These are phyloP conservation scores for Choricystis sp. DNA, from an alignment of 139 green algal species.

Conservation along the genomic window DNA sequence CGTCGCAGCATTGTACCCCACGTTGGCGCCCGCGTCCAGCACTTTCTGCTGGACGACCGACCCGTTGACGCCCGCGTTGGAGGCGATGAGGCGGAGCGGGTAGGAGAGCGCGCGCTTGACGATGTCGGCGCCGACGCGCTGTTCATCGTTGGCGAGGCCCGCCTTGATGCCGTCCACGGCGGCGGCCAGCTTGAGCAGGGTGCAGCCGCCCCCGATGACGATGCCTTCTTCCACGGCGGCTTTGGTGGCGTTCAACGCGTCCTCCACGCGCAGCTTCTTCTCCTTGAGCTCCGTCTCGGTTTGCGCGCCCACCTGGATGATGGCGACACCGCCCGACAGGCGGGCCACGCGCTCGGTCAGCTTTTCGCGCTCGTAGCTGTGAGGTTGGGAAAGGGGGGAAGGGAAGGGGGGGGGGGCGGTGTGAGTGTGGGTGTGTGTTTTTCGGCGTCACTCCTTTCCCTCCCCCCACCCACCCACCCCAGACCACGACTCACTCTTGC, in stretches of 20 bases:
- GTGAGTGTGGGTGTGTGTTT: too few species aligned
- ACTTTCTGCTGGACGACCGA: slow-evolving; percentile 85
- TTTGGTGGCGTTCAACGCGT: slow-evolving; percentile 98
- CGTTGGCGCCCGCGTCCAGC: slow-evolving; percentile 92
- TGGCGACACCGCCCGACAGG: slow-evolving; percentile 88
- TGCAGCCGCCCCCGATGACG: slow-evolving; percentile 94
- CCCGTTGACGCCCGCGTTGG: slow-evolving; percentile 94
- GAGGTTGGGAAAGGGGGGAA: too few species aligned
- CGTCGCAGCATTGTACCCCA: slow-evolving; percentile 90
- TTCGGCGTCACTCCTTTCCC: too few species aligned
- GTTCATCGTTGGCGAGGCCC: slow-evolving; percentile 78
- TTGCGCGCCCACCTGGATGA: slow-evolving; percentile 97
- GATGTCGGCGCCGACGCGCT: slow-evolving; percentile 93
- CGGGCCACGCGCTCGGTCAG: slow-evolving; percentile 96
- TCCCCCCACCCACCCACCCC: too few species aligned
- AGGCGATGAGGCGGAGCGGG: slow-evolving; percentile 87
- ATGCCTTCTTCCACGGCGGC: slow-evolving; percentile 98
- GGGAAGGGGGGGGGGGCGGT: too few species aligned
- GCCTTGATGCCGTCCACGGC: slow-evolving; percentile 69
- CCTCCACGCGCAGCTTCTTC: slow-evolving; percentile 99
- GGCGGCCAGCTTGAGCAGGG: slow-evolving; percentile 78
- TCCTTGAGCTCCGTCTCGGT: slow-evolving; percentile 99
- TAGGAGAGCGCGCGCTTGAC: slow-evolving; percentile 80
- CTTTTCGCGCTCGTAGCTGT: slow-evolving; percentile 99
- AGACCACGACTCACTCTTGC: too few species aligned